These are phyloP conservation scores for Maudiozyma bulderi DNA, from an alignment of 805 yeast genomes.

Conservation along the genomic window DNA sequence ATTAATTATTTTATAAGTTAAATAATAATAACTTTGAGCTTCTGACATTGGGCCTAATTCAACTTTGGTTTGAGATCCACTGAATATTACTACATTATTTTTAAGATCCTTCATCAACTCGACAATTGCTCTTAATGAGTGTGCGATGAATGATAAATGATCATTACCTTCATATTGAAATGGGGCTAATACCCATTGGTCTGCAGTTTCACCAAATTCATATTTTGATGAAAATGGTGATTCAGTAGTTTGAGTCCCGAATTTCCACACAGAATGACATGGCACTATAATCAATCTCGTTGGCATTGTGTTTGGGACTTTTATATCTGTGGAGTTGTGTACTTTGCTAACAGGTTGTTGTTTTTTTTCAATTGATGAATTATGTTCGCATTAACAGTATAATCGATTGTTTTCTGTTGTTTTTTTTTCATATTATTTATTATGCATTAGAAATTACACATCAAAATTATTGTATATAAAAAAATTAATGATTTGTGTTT, in stretches of 20 bases:
- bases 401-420: background rate
- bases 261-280: constrained; percentile 57
- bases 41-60: constrained; percentile 50
- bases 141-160: constrained; percentile 55
- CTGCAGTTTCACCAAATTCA: constrained; percentile 36
- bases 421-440: background rate
- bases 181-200: constrained; percentile 58
- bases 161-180: constrained; percentile 66
- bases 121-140: constrained; percentile 39
- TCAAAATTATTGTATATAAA: background rate
- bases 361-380: background rate
- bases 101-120: constrained; percentile 25
- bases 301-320: background rate
- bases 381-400: background rate
- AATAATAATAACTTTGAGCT: constrained; percentile 44
- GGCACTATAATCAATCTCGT: constrained; percentile 40
- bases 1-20: constrained; percentile 31
- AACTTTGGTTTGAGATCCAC: constrained; percentile 68
- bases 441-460: constrained; percentile 1
- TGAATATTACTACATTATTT: constrained; percentile 34
- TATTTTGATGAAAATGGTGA: background rate
- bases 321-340: background rate
- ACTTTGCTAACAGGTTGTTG: background rate
- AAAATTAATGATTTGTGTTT: background rate
- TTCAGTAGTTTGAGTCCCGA: background rate